Evolutionary conservation across 257 asterid genomes (phyloP).

Genomic region (Linaria vulgaris): DNA sequence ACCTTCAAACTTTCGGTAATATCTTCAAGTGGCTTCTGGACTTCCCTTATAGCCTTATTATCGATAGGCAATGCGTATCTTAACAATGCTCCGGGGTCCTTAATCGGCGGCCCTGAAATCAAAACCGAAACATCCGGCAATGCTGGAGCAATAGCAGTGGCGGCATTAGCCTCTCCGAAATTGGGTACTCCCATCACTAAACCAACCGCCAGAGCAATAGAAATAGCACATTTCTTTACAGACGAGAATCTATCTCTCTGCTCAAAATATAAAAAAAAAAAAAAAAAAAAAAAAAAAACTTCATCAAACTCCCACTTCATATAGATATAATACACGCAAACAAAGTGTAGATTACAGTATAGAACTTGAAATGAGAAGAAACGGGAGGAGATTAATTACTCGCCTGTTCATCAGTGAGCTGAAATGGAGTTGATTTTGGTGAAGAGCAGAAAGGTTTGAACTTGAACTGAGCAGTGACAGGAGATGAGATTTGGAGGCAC

Average conservation of each 20-base stretch:
- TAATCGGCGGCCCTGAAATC: slow-evolving; percentile 96
- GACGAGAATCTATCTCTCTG: slow-evolving; percentile 51
- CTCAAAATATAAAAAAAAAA: slow-evolving; percentile 31
- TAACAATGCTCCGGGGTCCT: slow-evolving; percentile 90
- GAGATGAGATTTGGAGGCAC: slow-evolving; percentile 26
- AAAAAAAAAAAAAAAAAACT: no score
- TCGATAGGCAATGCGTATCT: slow-evolving; percentile 92
- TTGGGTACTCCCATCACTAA: slow-evolving; percentile 58
- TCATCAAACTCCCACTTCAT: neutral
- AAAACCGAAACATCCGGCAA: slow-evolving; percentile 84
- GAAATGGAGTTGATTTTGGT: slow-evolving; percentile 32
- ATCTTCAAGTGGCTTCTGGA: slow-evolving; percentile 97
- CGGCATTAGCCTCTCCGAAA: slow-evolving; percentile 54
- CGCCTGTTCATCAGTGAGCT: slow-evolving; percentile 47
- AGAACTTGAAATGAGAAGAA: neutral
- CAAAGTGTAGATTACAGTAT: neutral
- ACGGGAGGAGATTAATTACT: slow-evolving; percentile 21
- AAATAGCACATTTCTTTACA: slow-evolving; percentile 61
- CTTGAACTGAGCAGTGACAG: slow-evolving; percentile 23
- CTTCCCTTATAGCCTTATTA: slow-evolving; percentile 92
- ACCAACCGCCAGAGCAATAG: slow-evolving; percentile 70
- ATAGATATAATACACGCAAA: neutral
- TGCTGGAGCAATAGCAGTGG: slow-evolving; percentile 53
- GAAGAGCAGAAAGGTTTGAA: slow-evolving; percentile 45
- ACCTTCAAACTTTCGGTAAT: slow-evolving; percentile 87